Conservation (phyloP, 805 yeast genomes). For the Torulaspora microellipsoides region DNA sequence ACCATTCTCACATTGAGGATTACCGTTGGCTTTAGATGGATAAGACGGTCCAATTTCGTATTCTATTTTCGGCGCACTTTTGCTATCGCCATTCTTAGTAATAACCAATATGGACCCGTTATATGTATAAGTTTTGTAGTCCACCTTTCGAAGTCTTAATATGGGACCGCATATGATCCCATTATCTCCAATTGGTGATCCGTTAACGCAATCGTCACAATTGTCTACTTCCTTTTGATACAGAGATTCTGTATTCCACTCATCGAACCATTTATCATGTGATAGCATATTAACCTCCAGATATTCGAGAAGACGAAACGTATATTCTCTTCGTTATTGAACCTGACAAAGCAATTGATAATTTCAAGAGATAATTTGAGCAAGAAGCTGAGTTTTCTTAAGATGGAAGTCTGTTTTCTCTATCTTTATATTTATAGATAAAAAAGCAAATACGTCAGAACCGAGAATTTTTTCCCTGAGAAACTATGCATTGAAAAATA, state of each 20-base stretch:
- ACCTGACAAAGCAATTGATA: no score
- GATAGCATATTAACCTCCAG: background rate
- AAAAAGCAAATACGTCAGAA: no score
- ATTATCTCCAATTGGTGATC: constrained; percentile 18
- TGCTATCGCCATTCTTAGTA: constrained; percentile 38
- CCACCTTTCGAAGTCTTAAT: constrained; percentile 63
- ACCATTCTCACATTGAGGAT: constrained; percentile 31
- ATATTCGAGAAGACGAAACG: no score
- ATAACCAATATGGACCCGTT: constrained; percentile 69
- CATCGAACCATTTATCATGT: constrained; percentile 21
- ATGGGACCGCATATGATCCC: constrained; percentile 67
- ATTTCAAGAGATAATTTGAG: no score
- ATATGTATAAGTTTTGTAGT: constrained; percentile 47
- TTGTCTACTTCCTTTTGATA: constrained; percentile 19
- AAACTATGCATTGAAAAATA: no score
- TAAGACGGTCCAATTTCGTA: constrained; percentile 10
- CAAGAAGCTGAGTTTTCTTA: no score
- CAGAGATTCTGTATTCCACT: constrained; percentile 24
- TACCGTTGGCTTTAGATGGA: background rate
- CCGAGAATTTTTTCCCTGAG: no score
- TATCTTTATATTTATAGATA: no score
- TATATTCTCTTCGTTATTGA: no score
- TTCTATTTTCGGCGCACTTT: constrained; percentile 28
- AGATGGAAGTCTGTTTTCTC: no score
- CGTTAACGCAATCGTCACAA: constrained; percentile 21